Evolutionary conservation across 805 yeast species (phyloP), one percentile per base, ranked within the genome.

Genomic region (Lachancea waltii): DNA sequence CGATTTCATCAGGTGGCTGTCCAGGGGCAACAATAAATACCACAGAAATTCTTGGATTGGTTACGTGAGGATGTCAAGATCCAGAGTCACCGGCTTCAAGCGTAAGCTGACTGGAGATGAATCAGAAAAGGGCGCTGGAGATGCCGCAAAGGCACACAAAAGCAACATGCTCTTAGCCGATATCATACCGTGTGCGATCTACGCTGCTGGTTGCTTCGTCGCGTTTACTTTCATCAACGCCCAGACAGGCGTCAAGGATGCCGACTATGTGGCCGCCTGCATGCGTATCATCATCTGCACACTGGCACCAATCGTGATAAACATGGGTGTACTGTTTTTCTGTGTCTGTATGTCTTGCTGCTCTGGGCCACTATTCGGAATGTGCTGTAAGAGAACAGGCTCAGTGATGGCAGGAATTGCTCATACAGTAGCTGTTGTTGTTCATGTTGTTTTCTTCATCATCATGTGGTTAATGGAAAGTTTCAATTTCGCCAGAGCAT

Each of bases 391-490:
- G 77, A 82, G 84, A 73, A 89, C 97, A 35, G 95, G 95, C 67
- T 81, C 96, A 8, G 95, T 86, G 28, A 79, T 68, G 69, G 99
- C 99, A 27, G 96, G 85, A 56, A 66, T 92, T 61, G 95, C 97
- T 15, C 98, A 92, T 59, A 97, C 95, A 67, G 70, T 85, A 54
- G 87, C 97, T 13, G 97, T 94, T 38, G 63, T 94, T 53, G 70
- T 86, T 48, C 94, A 90, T 70, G 68, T 92, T 50, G 70, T 81
- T 27, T 85, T 85, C 74, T 90, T 86, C 69, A 83, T 90, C 64
- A 85, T 89, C 43, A 82, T 90, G 89, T 92, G 98, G 98, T 94
- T 86, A 45, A 65, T 87, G 60, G 95, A 89, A 70, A 90, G 95
- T 50, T 92, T 92, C 81, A 73, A 71, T 53, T 94, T 92, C 60